Conservation (phyloP, 2,329 filamentous ascomycete species). For the Fusarium concolor region DNA sequence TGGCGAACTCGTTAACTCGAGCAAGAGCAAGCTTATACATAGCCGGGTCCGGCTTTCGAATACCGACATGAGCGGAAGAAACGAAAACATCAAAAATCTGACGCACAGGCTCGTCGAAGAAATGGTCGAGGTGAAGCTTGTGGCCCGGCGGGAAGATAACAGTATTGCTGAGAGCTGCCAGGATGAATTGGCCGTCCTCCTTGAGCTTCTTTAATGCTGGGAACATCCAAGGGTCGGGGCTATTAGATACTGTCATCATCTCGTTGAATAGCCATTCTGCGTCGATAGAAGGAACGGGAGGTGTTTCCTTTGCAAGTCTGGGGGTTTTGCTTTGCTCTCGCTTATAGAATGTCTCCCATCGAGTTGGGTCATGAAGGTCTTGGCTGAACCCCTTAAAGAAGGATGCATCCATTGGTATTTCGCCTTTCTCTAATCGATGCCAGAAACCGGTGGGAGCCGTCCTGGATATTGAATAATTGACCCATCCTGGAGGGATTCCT, state of each 20-base stretch:
- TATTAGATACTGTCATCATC: conserved; percentile 83
- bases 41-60: conserved; percentile 85
- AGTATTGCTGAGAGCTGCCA: conserved; percentile 91
- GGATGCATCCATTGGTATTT: conserved; percentile 76
- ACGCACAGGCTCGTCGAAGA: conserved; percentile 67
- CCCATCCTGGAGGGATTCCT: conserved; percentile 85
- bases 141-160: conserved; percentile 85
- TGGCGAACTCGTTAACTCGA: conserved; percentile 72
- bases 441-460: conserved; percentile 83
- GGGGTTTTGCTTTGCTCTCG: conserved; percentile 57
- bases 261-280: conserved; percentile 85
- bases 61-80: conserved; percentile 84
- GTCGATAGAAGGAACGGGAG: conserved; percentile 78
- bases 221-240: conserved; percentile 87
- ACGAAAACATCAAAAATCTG: conserved; percentile 87
- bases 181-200: conserved; percentile 71
- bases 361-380: conserved; percentile 74
- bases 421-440: conserved; percentile 88
- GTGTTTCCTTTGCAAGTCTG: conserved; percentile 56
- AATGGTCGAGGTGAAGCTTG: conserved; percentile 67
- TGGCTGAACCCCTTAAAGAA: conserved; percentile 82
- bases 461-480: conserved; percentile 89
- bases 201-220: conserved; percentile 80
- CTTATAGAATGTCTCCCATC: conserved; percentile 77
- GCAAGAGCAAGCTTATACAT: conserved; percentile 83